These are phyloP conservation scores for Sclerotiophoma versabilis DNA, from an alignment of 2,329 filamentous ascomycete genomes.

Conservation along the genomic window DNA sequence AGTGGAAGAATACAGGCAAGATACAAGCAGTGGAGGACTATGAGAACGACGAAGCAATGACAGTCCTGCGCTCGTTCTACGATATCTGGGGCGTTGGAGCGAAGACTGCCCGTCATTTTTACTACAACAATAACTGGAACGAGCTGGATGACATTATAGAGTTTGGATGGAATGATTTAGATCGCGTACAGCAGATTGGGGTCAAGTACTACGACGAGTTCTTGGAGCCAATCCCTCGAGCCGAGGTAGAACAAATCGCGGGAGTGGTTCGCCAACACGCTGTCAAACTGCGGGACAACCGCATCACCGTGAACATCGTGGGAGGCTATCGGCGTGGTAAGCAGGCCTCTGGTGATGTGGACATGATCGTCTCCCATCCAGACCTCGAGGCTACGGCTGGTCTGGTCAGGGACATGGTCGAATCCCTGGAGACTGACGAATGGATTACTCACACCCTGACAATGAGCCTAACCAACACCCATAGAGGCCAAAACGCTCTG, in stretches of 20 bases:
- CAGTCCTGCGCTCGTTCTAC: conserved; percentile 74
- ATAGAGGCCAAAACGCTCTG: conserved; percentile 72
- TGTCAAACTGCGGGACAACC: conserved; percentile 62
- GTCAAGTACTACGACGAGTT: conserved; percentile 95
- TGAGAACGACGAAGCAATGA: conserved; percentile 68
- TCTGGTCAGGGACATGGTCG: conserved; percentile 76
- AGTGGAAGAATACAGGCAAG: conserved; percentile 71
- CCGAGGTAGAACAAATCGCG: conserved; percentile 76
- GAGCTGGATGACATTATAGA: conserved; percentile 88
- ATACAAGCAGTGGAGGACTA: conserved; percentile 71
- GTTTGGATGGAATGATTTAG: conserved; percentile 76
- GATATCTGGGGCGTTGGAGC: conserved; percentile 93
- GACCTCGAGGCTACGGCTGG: conserved; percentile 71
- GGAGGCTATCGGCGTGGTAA: conserved; percentile 87
- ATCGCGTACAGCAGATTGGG: conserved; percentile 87
- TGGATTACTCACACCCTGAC: conserved; percentile 85
- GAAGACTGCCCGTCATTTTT: conserved; percentile 81
- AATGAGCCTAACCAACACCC: conserved; percentile 72
- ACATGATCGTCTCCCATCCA: conserved; percentile 82
- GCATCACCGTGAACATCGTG: conserved; percentile 69
- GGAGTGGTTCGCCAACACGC: conserved; percentile 71
- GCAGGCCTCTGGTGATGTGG: conserved; percentile 76
- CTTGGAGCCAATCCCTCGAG: conserved; percentile 70
- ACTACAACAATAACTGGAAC: conserved; percentile 75
- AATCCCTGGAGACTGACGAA: conserved; percentile 69